Conservation (phyloP, 495 filamentous ascomycete species). For the Geoglossum glabrum region DNA sequence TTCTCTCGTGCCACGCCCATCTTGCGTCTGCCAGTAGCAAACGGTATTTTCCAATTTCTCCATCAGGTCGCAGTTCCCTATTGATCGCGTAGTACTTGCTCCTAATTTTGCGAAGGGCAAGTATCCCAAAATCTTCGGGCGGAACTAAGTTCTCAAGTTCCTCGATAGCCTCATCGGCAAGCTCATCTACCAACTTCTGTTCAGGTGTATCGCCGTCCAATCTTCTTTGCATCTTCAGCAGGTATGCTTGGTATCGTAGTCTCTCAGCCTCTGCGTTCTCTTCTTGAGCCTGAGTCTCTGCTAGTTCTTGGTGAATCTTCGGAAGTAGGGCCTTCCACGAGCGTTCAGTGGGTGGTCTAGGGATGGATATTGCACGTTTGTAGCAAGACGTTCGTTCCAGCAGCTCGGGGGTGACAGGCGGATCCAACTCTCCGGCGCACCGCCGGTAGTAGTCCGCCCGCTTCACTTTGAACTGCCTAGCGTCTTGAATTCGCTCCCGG, state of each 20-base stretch:
- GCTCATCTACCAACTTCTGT: conserved; percentile 5
- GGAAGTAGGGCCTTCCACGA: conserved; percentile 8
- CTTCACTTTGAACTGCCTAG: background rate
- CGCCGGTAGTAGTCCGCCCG: conserved; percentile 5
- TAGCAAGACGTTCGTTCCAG: conserved; percentile 9
- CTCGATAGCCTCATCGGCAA: conserved; percentile 7
- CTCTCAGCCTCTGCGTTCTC: conserved; percentile 1
- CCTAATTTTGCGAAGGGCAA: conserved; percentile 8
- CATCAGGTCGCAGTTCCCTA: background rate
- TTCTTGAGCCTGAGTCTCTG: background rate
- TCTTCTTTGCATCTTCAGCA: background rate
- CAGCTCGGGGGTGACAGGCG: conserved; percentile 5
- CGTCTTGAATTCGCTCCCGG: background rate
- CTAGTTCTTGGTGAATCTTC: conserved; percentile 6
- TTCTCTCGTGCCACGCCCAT: conserved; percentile 5
- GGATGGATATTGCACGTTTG: conserved; percentile 7
- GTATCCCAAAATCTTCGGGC: conserved; percentile 5
- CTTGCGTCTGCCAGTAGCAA: conserved; percentile 11
- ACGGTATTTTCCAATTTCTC: conserved; percentile 4
- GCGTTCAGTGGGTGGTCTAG: conserved; percentile 6
- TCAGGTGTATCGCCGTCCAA: conserved; percentile 2
- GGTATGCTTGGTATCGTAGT: conserved; percentile 2
- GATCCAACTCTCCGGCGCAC: conserved; percentile 6
- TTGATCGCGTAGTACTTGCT: conserved; percentile 5
- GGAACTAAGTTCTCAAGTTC: background rate